Evolutionary conservation across 2,329 filamentous ascomycete species (phyloP).

Genomic region (Aspergillus sojae): DNA sequence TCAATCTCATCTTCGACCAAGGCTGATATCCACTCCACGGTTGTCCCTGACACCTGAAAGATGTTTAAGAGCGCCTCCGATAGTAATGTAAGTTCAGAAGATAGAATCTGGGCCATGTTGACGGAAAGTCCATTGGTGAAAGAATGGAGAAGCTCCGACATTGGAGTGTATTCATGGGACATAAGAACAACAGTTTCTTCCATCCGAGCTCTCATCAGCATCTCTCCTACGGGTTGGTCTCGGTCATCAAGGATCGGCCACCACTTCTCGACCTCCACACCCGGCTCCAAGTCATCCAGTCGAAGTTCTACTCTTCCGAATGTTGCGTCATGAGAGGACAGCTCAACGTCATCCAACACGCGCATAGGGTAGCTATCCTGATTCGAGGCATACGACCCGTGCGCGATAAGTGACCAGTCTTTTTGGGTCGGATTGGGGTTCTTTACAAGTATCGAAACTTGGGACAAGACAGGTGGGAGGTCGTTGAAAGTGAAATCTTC

Average conservation of each 20-base stretch:
- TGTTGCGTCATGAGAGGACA: slow-evolving; percentile 50
- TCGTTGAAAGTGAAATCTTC: slow-evolving; percentile 53
- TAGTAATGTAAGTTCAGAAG: slow-evolving; percentile 74
- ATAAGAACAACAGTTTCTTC: slow-evolving; percentile 90
- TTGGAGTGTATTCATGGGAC: slow-evolving; percentile 77
- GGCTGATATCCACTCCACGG: slow-evolving; percentile 86
- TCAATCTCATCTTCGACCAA: slow-evolving; percentile 97
- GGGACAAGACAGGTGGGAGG: slow-evolving; percentile 51
- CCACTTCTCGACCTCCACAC: slow-evolving; percentile 84
- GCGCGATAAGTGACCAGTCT: slow-evolving; percentile 53
- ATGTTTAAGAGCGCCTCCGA: slow-evolving; percentile 90
- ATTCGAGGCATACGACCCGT: slow-evolving; percentile 46
- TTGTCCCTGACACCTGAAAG: slow-evolving; percentile 85
- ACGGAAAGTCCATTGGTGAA: slow-evolving; percentile 83
- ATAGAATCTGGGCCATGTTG: slow-evolving; percentile 78
- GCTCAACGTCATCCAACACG: slow-evolving; percentile 49
- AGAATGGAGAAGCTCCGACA: slow-evolving; percentile 81
- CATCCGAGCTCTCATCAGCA: slow-evolving; percentile 79
- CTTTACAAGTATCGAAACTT: slow-evolving; percentile 50
- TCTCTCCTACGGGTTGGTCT: slow-evolving; percentile 76
- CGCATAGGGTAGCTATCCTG: slow-evolving; percentile 44
- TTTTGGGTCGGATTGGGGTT: slow-evolving; percentile 51
- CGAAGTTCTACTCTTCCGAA: slow-evolving; percentile 73
- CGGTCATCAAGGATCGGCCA: slow-evolving; percentile 77
- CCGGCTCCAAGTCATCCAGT: slow-evolving; percentile 75